Percentiles rank a stretch among this genome's conserved stretches.
These are phyloP conservation scores for Eucalyptus sp. DNA, from an alignment of 345 rosid genomes.

Conservation along the genomic window DNA sequence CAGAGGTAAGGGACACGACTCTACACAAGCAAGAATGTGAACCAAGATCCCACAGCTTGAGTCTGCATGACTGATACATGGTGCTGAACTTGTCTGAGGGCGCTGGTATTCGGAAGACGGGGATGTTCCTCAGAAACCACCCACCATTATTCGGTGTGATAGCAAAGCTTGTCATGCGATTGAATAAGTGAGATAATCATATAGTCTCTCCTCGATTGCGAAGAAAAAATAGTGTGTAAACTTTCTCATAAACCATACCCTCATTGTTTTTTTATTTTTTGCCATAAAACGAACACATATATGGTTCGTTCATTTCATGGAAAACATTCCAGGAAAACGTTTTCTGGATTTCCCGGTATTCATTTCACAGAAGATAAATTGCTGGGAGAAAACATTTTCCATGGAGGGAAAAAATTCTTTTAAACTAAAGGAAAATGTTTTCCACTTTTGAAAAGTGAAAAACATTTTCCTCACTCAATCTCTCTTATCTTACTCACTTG, in stretches of 20 bases:
- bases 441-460: fast-evolving
- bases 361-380: fast-evolving
- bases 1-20: not conserved
- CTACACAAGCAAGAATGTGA: not conserved
- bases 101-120: not conserved
- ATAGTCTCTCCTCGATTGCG: not conserved
- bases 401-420: fast-evolving
- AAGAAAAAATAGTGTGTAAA: too few relatives aligned
- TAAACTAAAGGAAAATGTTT: too few relatives aligned
- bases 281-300: not conserved
- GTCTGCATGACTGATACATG: not conserved
- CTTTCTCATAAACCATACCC: not conserved
- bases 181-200: not conserved
- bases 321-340: fast-evolving
- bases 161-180: not conserved
- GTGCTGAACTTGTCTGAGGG: not conserved
- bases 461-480: fast-evolving
- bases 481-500: fast-evolving
- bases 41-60: not conserved
- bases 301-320: too few relatives aligned
- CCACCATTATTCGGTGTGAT: too few relatives aligned
- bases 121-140: not conserved
- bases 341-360: fast-evolving
- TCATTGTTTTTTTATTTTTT: too few relatives aligned
- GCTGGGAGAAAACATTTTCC: fast-evolving